These are phyloP conservation scores for Ogataea corticis DNA, from an alignment of 805 yeast genomes.

Conservation along the genomic window DNA sequence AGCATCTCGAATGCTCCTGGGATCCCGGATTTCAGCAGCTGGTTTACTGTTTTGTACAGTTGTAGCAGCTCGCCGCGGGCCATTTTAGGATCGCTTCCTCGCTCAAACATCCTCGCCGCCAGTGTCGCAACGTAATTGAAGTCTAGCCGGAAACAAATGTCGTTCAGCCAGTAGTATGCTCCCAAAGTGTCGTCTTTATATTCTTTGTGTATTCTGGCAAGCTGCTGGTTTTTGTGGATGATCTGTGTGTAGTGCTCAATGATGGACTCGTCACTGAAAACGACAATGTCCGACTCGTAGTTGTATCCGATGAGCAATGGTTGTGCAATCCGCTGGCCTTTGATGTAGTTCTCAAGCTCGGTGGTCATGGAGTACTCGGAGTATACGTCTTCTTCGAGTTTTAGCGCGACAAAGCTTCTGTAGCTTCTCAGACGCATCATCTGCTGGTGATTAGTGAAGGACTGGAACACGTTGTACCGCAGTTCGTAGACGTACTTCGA, in stretches of 20 bases:
- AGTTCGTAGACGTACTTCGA: slow-evolving; percentile 27
- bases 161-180: slow-evolving; percentile 15
- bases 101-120: slow-evolving; percentile 24
- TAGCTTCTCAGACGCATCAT: slow-evolving; percentile 23
- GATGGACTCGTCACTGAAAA: slow-evolving; percentile 20
- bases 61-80: slow-evolving; percentile 26
- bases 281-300: slow-evolving; percentile 20
- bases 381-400: slow-evolving; percentile 27
- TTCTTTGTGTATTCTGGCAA: slow-evolving; percentile 10
- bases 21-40: slow-evolving; percentile 20
- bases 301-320: slow-evolving; percentile 30
- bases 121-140: slow-evolving; percentile 22
- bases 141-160: slow-evolving; percentile 23
- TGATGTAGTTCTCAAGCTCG: slow-evolving; percentile 28
- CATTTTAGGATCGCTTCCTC: slow-evolving; percentile 25
- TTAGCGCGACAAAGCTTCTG: slow-evolving; percentile 19
- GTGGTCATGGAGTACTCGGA: slow-evolving; percentile 12
- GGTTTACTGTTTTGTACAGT: slow-evolving; percentile 28
- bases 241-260: slow-evolving; percentile 21
- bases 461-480: slow-evolving; percentile 21
- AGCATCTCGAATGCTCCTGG: slow-evolving; percentile 15
- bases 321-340: slow-evolving; percentile 26
- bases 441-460: slow-evolving; percentile 25
- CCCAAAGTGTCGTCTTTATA: slow-evolving; percentile 2
- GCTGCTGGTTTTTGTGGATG: slow-evolving; percentile 24